Base-by-base conservation (phyloP, 192 early-diverging fungal species). In the Coemansia reversa region DNA sequence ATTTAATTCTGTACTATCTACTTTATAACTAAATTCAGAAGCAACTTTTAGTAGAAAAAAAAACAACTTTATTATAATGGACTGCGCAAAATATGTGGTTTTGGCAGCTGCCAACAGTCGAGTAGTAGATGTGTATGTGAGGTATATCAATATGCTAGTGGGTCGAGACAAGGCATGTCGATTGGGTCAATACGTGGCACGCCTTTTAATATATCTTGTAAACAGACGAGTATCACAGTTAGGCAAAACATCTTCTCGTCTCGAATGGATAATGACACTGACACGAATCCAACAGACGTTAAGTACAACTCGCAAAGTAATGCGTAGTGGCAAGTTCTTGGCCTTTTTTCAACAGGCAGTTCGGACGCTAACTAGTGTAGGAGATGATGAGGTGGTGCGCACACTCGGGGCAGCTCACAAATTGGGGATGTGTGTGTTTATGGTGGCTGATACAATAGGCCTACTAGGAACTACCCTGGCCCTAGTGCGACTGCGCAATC, bases 171-270 rank as follows among this genome's bases (percentile, higher is more conserved):
- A 91, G 65, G 62, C 83, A n/a, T 88, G 88, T 71, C 87, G 93
- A 65, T 82, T 91, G 52, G 84, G 92, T 23, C 95, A 98, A 74
- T 94, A 94, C 83, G 88, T 92, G 70, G 82, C 90, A 9, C 91
- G 92, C 18, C 92, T 94, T 68, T 76, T 91, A 30, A 85, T 82
- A 32, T 93, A 79, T 58, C 28, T 78, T 5, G 19, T 74, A 14
- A 50, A 55, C 12, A 63, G 63, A 16, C 76, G 70, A 24, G 42
- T 66, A 7, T 25, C 55, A 18, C 49, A 33, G 16, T 45, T 24
- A 11, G 76, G 67, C 12, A 70, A 66, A 52, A 60, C 63, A 8
- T 7, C 67, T 23, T 28, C n/a, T 18, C 61, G 24, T 2, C 2
- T 65, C 19, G 62, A 57, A 30, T 79, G 76, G 76, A 51, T 79